Percentiles rank a stretch among this genome's conserved stretches.
Conservation (phyloP, 768 basidiomycete species). For the Trametes gibbosa region DNA sequence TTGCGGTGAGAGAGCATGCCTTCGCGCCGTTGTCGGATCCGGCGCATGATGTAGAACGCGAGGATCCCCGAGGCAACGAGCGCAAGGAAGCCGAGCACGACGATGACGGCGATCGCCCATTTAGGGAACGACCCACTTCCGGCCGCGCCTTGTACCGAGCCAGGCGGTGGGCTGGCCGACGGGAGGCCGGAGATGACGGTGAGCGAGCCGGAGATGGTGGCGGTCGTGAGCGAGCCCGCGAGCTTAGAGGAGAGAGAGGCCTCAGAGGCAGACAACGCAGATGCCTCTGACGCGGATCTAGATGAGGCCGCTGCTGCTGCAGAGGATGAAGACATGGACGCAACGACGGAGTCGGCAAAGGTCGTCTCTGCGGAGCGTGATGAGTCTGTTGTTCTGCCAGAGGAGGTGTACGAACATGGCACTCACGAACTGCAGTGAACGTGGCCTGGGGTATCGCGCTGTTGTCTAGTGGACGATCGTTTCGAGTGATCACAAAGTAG, state of each 20-base stretch:
- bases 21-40: slow-evolving; percentile 51
- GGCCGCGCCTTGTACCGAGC: slow-evolving; percentile 43
- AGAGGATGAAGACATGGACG: slow-evolving; percentile 51
- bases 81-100: slow-evolving; percentile 81
- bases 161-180: slow-evolving; percentile 14
- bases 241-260: slow-evolving; percentile 27
- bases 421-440: slow-evolving; percentile 81
- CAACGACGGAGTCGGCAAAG: slow-evolving; percentile 60
- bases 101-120: slow-evolving; percentile 92
- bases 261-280: slow-evolving; percentile 16
- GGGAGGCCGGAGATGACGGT: slow-evolving; percentile 18
- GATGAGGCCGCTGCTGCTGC: slow-evolving; percentile 40
- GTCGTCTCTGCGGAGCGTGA: slow-evolving; percentile 64
- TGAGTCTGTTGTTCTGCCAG: no score
- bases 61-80: slow-evolving; percentile 68
- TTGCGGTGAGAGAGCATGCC: slow-evolving; percentile 54
- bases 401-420: neutral
- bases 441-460: slow-evolving; percentile 64
- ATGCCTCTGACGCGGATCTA: slow-evolving; percentile 29
- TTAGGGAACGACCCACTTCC: slow-evolving; percentile 58
- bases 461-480: slow-evolving; percentile 52
- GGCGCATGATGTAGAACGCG: slow-evolving; percentile 70
- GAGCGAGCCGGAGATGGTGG: slow-evolving; percentile 13
- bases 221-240: slow-evolving; percentile 21
- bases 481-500: slow-evolving; percentile 75